These are phyloP conservation scores for Xylaria sp. DNA, from an alignment of 2,329 filamentous ascomycete genomes.

Conservation along the genomic window DNA sequence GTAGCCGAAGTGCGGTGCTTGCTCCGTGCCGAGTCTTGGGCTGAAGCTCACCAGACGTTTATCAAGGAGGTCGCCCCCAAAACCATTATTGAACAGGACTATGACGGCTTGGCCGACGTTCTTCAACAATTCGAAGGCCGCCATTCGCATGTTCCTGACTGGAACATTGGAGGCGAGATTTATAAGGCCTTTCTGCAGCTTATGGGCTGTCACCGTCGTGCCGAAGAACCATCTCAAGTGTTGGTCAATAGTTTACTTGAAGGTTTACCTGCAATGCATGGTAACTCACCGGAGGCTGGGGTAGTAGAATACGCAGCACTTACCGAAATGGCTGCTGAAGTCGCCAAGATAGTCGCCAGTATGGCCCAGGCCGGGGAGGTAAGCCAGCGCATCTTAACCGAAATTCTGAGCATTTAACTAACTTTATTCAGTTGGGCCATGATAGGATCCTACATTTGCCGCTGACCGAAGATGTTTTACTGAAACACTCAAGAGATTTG, in stretches of 20 bases:
- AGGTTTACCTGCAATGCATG: constrained; percentile 66
- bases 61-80: constrained; percentile 82
- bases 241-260: constrained; percentile 68
- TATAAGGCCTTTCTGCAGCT: constrained; percentile 73
- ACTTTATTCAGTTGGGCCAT: constrained; percentile 46
- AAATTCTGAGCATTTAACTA: constrained; percentile 31
- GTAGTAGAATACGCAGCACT: constrained; percentile 50
- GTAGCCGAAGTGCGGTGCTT: constrained; percentile 81
- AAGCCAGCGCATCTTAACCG: constrained; percentile 31
- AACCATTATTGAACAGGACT: constrained; percentile 85
- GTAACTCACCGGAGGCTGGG: constrained; percentile 50
- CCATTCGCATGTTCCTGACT: constrained; percentile 72
- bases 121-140: constrained; percentile 77
- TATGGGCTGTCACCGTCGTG: constrained; percentile 54
- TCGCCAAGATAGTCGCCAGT: constrained; percentile 49
- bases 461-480: constrained; percentile 50
- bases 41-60: constrained; percentile 87
- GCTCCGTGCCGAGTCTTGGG: constrained; percentile 78
- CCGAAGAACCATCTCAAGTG: constrained; percentile 54
- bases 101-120: constrained; percentile 73
- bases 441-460: constrained; percentile 50
- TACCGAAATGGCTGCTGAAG: constrained; percentile 51
- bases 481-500: constrained; percentile 50
- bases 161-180: constrained; percentile 82
- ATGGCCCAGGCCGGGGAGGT: constrained; percentile 49